A percentile compares a stretch with the other conserved stretches of the same genome.
Evolutionary conservation across 2,329 filamentous ascomycete species (phyloP).

Genomic region (Colletotrichum trifolii): DNA sequence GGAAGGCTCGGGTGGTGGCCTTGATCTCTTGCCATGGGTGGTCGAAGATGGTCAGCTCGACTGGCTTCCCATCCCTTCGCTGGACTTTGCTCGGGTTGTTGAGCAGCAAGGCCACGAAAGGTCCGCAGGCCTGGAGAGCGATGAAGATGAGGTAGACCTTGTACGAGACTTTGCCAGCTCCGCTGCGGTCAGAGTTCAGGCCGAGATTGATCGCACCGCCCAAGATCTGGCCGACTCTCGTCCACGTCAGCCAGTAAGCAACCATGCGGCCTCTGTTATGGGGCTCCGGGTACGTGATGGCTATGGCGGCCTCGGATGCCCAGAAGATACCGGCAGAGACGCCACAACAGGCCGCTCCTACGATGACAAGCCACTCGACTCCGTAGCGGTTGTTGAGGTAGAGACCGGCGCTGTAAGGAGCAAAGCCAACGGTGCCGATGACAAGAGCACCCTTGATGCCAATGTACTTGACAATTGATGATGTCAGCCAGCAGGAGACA

Average conservation of each 20-base stretch:
- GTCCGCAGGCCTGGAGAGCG: constrained; percentile 56
- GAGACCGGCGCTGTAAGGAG: constrained; percentile 54
- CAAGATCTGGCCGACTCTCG: constrained; percentile 67
- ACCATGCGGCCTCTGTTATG: constrained; percentile 69
- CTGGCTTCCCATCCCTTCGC: constrained; percentile 50
- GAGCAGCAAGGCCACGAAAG: constrained; percentile 56
- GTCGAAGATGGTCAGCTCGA: constrained; percentile 47
- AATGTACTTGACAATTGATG: constrained; percentile 51
- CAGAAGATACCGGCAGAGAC: constrained; percentile 51
- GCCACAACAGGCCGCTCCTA: constrained; percentile 55
- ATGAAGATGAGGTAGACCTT: constrained; percentile 54
- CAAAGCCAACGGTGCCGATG: constrained; percentile 55
- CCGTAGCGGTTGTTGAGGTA: constrained; percentile 58
- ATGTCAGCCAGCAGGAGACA: constrained; percentile 53
- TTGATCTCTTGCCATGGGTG: constrained; percentile 67
- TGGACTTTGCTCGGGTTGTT: constrained; percentile 58
- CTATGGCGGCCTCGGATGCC: constrained; percentile 50
- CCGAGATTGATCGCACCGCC: constrained; percentile 62
- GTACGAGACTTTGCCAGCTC: constrained; percentile 58
- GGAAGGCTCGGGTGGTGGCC: constrained; percentile 58
- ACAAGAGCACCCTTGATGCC: constrained; percentile 50
- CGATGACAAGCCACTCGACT: constrained; percentile 55
- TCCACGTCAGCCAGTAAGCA: constrained; percentile 70
- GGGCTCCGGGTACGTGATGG: constrained; percentile 69
- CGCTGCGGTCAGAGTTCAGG: constrained; percentile 56